A percentile compares a stretch with the other conserved stretches of the same genome.
Evolutionary conservation across 2,329 filamentous ascomycete genomes (phyloP).

Genomic region (Alternaria novae-zelandiae): DNA sequence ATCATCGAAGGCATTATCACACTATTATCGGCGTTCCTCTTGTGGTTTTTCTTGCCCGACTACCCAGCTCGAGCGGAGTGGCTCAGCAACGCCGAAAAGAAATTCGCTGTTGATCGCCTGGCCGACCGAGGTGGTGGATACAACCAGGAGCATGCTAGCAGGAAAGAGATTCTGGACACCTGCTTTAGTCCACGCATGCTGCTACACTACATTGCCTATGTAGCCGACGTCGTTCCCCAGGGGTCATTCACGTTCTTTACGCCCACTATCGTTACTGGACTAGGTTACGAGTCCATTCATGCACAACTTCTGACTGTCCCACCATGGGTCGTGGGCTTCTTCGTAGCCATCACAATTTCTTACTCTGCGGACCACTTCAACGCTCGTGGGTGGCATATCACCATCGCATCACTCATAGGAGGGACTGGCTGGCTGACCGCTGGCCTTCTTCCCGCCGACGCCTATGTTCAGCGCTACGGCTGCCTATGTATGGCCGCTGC

Average conservation of each 20-base stretch:
- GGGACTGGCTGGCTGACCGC: slow-evolving; percentile 2
- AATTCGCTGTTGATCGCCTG: slow-evolving; percentile 4
- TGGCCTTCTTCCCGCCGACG: slow-evolving; percentile 1
- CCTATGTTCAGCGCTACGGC: slow-evolving; percentile 3
- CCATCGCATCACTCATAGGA: neutral
- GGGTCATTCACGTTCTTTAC: slow-evolving; percentile 62
- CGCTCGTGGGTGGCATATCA: slow-evolving; percentile 11
- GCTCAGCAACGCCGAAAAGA: slow-evolving; percentile 35
- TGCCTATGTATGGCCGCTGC: slow-evolving; percentile 7
- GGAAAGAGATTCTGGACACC: neutral
- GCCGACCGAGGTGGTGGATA: slow-evolving; percentile 1
- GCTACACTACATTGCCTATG: slow-evolving; percentile 3
- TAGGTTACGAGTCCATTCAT: slow-evolving; percentile 60
- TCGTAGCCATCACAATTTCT: slow-evolving; percentile 49
- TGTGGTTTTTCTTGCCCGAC: slow-evolving; percentile 57
- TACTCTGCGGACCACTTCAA: slow-evolving; percentile 27
- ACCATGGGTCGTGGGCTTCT: slow-evolving; percentile 51
- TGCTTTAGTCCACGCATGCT: slow-evolving; percentile 1
- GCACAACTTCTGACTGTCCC: slow-evolving; percentile 73
- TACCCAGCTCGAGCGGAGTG: slow-evolving; percentile 56
- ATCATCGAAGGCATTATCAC: slow-evolving; percentile 16
- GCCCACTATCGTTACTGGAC: slow-evolving; percentile 68
- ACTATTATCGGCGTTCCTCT: slow-evolving; percentile 26
- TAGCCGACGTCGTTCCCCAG: slow-evolving; percentile 2
- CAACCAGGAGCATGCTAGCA: neutral